phyloP scores from a whole-genome alignment of 2,329 filamentous ascomycete genomes.

The Bimuria novae-zelandiae region DNA sequence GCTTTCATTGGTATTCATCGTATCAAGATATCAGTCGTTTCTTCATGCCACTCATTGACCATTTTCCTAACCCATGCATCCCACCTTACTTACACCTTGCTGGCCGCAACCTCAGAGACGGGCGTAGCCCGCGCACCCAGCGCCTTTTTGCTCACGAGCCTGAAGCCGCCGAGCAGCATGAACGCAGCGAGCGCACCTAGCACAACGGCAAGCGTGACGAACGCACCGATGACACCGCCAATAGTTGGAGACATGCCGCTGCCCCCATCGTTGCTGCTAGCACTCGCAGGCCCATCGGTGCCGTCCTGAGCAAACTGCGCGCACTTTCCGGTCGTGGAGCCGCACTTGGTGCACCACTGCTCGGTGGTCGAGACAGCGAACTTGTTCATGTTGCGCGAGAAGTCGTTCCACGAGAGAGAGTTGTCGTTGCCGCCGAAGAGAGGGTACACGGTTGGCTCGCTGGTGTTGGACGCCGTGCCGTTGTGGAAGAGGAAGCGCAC shows the following conservation, averaged over 20 bases:
- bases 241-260: constrained; percentile 67
- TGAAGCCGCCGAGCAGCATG: constrained; percentile 61
- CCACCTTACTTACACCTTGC: background rate
- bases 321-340: constrained; percentile 71
- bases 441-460: constrained; percentile 59
- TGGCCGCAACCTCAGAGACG: background rate
- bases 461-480: constrained; percentile 56
- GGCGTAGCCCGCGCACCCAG: background rate
- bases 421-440: constrained; percentile 62
- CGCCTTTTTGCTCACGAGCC: constrained; percentile 61
- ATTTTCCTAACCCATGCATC: too few relatives aligned
- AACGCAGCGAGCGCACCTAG: constrained; percentile 58
- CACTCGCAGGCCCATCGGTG: constrained; percentile 14
- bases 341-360: constrained; percentile 77
- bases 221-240: constrained; percentile 79
- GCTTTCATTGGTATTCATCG: too few relatives aligned
- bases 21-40: background rate
- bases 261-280: constrained; percentile 25
- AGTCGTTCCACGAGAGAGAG: constrained; percentile 70
- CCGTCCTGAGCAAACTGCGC: constrained; percentile 50
- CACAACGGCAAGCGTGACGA: constrained; percentile 70
- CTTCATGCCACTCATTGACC: background rate
- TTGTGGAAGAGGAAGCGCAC: constrained; percentile 69
- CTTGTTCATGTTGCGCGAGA: constrained; percentile 64
- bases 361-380: constrained; percentile 69